These are phyloP conservation scores for Fraxinus sp. DNA, from an alignment of 305 asterid genomes.

Conservation along the genomic window DNA sequence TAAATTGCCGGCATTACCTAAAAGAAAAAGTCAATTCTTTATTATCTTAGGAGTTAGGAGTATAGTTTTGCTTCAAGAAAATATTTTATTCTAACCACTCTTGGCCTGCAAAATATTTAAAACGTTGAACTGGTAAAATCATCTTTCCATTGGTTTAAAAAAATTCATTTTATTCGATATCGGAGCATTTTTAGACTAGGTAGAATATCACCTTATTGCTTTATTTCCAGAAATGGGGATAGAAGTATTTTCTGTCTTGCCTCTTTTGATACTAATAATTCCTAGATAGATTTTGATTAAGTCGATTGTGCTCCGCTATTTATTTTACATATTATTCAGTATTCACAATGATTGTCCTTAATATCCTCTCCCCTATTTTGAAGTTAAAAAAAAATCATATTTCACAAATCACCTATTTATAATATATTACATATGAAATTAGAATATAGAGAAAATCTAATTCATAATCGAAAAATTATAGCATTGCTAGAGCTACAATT, in stretches of 20 bases:
- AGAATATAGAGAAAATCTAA: no score
- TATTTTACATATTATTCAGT: no score
- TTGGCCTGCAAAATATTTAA: neutral
- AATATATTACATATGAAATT: neutral
- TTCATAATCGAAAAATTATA: neutral
- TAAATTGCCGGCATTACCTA: neutral
- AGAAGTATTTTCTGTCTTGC: no score
- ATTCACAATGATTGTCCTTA: neutral
- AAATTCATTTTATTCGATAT: neutral
- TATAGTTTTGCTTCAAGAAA: neutral
- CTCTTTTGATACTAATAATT: neutral
- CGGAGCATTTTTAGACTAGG: no score
- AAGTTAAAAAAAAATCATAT: no score
- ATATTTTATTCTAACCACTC: neutral
- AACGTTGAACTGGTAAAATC: neutral
- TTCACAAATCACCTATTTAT: neutral
- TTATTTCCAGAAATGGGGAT: no score
- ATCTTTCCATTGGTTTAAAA: neutral
- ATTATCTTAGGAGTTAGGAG: neutral
- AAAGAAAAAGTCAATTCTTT: neutral
- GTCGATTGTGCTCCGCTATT: neutral
- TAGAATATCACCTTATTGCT: no score
- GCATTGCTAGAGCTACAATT: constrained; percentile 1
- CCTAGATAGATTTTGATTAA: neutral
- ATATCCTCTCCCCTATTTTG: neutral